These are phyloP conservation scores for Lipomyces yarrowii DNA, from an alignment of 1,139 yeast species.

Conservation along the genomic window DNA sequence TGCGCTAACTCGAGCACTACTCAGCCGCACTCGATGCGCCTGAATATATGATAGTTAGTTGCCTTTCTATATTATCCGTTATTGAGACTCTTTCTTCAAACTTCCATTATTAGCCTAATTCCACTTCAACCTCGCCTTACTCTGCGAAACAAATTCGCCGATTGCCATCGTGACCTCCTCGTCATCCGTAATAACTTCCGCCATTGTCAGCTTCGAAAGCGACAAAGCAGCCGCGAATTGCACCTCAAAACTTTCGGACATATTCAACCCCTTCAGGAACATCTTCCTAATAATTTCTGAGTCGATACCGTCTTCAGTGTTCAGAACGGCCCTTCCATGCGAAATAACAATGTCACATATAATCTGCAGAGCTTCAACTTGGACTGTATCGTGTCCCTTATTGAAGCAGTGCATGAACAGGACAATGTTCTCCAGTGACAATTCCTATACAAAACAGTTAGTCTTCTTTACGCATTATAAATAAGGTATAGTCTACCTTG, in stretches of 20 bases:
- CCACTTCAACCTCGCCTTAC: constrained; percentile 13
- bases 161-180: constrained; percentile 47
- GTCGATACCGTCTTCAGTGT: constrained; percentile 64
- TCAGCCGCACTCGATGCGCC: no score
- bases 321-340: constrained; percentile 71
- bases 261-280: constrained; percentile 61
- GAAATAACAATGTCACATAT: constrained; percentile 78
- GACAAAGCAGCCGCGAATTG: constrained; percentile 89
- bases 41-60: no score
- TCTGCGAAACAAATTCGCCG: constrained; percentile 7
- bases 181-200: constrained; percentile 68
- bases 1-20: no score
- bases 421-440: constrained; percentile 63
- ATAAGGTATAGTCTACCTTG: constrained; percentile 18
- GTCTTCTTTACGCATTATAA: neutral
- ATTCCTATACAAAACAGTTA: constrained; percentile 42
- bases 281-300: constrained; percentile 51
- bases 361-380: constrained; percentile 64
- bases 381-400: constrained; percentile 61
- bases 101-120: neutral
- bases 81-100: no score
- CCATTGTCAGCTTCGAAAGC: constrained; percentile 75
- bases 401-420: constrained; percentile 68
- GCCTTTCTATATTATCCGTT: no score
- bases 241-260: constrained; percentile 58